Percentiles rank a stretch among this genome's conserved stretches.
phyloP scores from a whole-genome alignment of 75 land plant species.

The Adiantum capillusveneris region DNA sequence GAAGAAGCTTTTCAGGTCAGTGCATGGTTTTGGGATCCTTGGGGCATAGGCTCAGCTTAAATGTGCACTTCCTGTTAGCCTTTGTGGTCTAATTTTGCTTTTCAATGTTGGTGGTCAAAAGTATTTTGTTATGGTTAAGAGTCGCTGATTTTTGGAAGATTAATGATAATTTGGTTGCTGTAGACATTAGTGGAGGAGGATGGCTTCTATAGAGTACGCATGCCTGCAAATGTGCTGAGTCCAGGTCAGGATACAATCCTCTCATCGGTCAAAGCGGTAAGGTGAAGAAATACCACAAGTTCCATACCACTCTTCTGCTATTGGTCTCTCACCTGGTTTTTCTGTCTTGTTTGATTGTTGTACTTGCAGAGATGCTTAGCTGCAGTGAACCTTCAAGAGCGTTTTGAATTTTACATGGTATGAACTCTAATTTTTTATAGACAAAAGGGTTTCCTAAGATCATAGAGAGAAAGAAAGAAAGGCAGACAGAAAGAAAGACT shows the following conservation, averaged over 20 bases:
- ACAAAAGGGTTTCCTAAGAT: too few relatives aligned
- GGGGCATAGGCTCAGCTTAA: too few relatives aligned
- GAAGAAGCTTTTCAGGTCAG: slow-evolving; percentile 29
- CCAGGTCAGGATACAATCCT: slow-evolving; percentile 51
- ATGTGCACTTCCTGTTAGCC: too few relatives aligned
- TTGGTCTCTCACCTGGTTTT: neutral
- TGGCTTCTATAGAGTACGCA: slow-evolving; percentile 65
- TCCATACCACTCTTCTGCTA: slow-evolving; percentile 2
- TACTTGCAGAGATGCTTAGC: slow-evolving; percentile 40
- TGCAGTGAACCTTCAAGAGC: slow-evolving; percentile 25
- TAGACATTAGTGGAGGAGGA: slow-evolving; percentile 73
- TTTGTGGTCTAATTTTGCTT: too few relatives aligned
- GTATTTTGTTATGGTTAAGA: neutral
- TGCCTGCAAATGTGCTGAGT: slow-evolving; percentile 71
- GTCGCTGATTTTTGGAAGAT: too few relatives aligned
- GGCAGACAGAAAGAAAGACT: neutral
- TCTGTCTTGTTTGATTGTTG: too few relatives aligned
- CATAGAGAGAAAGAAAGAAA: neutral
- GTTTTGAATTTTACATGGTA: slow-evolving; percentile 30
- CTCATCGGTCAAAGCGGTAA: slow-evolving; percentile 87
- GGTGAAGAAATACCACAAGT: slow-evolving; percentile 8
- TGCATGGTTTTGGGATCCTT: too few relatives aligned
- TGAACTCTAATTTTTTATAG: neutral
- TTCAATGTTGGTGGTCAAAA: too few relatives aligned
- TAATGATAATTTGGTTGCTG: too few relatives aligned